phyloP scores from a whole-genome alignment of 768 basidiomycete species.

The Mycena vulgaris region DNA sequence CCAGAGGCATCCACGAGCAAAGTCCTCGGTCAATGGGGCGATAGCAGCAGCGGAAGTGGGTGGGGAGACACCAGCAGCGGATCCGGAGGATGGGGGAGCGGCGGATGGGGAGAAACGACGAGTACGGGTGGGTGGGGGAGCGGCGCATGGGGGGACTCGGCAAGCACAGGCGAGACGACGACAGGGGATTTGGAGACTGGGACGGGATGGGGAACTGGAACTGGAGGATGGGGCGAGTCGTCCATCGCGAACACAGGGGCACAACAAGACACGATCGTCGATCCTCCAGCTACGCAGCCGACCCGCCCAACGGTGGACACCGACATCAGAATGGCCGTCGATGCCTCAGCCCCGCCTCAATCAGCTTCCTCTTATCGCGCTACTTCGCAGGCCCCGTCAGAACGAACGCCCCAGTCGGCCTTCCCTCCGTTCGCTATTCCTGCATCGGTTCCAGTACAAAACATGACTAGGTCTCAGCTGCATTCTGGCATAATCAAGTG shows the following conservation, averaged over 20 bases:
- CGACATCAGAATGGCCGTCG: background rate
- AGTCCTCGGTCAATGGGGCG: background rate
- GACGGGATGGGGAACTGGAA: background rate
- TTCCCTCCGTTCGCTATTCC: constrained; percentile 23
- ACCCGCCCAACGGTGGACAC: constrained; percentile 19
- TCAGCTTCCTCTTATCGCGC: constrained; percentile 35
- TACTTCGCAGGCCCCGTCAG: constrained; percentile 18
- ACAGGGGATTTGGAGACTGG: too few relatives aligned
- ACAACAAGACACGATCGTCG: background rate
- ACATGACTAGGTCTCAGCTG: constrained; percentile 18
- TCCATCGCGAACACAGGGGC: too few relatives aligned
- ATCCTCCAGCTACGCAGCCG: background rate
- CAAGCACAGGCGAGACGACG: background rate
- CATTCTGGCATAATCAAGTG: constrained; percentile 33
- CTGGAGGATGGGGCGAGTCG: background rate
- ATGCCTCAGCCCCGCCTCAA: constrained; percentile 11
- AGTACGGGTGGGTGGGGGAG: background rate
- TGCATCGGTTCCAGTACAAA: background rate
- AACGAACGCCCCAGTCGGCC: constrained; percentile 27
- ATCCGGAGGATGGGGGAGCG: background rate
- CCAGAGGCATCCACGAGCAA: constrained; percentile 24
- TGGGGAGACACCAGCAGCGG: background rate
- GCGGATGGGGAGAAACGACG: background rate
- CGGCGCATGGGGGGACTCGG: constrained; percentile 9
- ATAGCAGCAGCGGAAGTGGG: background rate